Base-by-base conservation (phyloP, 177 flowering plant species). In the Vitis hybrid region DNA sequence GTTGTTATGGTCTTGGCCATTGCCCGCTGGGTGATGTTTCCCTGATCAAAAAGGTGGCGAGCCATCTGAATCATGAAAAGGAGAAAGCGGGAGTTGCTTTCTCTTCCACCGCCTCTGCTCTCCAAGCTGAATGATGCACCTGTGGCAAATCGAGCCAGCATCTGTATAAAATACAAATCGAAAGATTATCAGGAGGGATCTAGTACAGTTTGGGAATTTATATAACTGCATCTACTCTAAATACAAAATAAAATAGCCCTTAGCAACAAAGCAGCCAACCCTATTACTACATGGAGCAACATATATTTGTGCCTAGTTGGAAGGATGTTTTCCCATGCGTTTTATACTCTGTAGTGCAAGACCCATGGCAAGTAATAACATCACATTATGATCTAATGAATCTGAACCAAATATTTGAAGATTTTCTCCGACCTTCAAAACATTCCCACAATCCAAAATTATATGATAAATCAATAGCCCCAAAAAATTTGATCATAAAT, bases 61-160 rank as follows among this genome's bases (percentile, higher is more conserved):
- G 93, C 93, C 98, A 96, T 96, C 82, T 96, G 99, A 61, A 93
- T 76, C 97, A 96, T 96, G 79, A 91, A 93, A 27, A 93, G 97
- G 46, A 96, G 91, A 66, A 96, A 90, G 2, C 86, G 83, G 5
- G 98, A 87, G 76, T 96, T 96, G 87, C 99, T 96, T 73, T 96
- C 99, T 65, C 87, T 86, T 27, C 98, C 99, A 14, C 98, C 99
- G 73, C 99, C 99, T 80, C 93, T 85, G 78, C 97, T n/a, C 63
- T 95, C 98, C 3, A 83, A 75, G 64, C 90, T 90, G 79, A 95
- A 93, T 46, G 97, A 90, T 72, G 99, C 99, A 54, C 98, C 97
- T 0, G 95, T 96, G 13, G 97, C 98, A 79, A 93, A 96, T 13
- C 98, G 90, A 58, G 99, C 98, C 11, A 95, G 85, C 99, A 95